Conservation (phyloP, 495 filamentous ascomycete species). For the Talaromyces nanjingensis region DNA sequence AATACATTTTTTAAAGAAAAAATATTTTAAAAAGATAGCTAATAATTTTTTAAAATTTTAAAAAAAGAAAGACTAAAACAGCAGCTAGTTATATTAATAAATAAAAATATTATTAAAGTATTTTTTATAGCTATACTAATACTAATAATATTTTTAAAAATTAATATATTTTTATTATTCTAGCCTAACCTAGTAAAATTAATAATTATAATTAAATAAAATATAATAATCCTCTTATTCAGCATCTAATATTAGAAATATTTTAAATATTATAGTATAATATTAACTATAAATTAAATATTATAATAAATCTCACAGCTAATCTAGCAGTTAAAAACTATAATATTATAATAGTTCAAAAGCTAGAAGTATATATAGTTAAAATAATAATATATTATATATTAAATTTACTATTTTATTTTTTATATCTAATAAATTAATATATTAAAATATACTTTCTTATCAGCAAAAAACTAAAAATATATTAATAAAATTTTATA, state of each 20-base stretch:
- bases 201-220: not conserved
- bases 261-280: too few species aligned
- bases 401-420: constrained; percentile 9
- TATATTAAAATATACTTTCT: constrained; percentile 1
- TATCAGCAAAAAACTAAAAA: not conserved
- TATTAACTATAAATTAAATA: too few species aligned
- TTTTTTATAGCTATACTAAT: too few species aligned
- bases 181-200: too few species aligned
- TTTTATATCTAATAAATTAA: not conserved
- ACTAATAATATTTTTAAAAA: too few species aligned
- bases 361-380: too few species aligned
- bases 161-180: too few species aligned
- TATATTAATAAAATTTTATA: not conserved
- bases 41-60: too few species aligned
- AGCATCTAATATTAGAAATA: too few species aligned
- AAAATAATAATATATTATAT: constrained; percentile 7
- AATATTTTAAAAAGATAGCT: too few species aligned
- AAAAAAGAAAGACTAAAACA: not conserved
- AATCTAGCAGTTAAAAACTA: constrained; percentile 4
- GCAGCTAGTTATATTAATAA: not conserved
- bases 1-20: too few species aligned
- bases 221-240: too few species aligned
- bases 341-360: constrained; percentile 11
- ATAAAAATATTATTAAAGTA: not conserved
- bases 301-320: not conserved